Evolutionary conservation across 2,329 filamentous ascomycete species (phyloP), one percentile per base, ranked within the genome.

Genomic region (Aspergillus phoenicis): DNA sequence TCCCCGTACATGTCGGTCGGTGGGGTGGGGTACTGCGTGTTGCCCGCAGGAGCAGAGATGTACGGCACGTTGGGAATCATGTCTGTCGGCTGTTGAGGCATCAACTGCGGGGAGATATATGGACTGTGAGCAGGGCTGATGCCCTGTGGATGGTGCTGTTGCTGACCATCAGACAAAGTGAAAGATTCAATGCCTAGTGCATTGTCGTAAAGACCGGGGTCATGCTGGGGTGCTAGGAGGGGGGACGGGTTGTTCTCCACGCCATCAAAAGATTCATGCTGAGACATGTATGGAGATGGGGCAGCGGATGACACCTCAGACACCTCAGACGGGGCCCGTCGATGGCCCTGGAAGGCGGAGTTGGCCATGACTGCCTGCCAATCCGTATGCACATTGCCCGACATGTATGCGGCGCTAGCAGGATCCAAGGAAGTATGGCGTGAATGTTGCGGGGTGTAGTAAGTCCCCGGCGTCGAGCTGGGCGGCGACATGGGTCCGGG

Each of bases 301-400:
- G 91, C 88, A 15, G 89, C 91, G 17, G 92, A 96, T 2, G 86
- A 97, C 5, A 97, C 89, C 67, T 97, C 94, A 2, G 93, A 97
- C 70, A 89, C 92, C 68, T 97, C 94, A n/a, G 93, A 97, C 1
- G 91, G 91, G 39, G 87, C 88, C 70, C 93, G 87, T 68, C 93
- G 86, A 73, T 97, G 94, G n/a, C 86, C 83, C 66, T 91, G 89
- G 71, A 96, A 97, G 62, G 82, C 79, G 39, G 80, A 78, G 67
- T 84, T 84, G 71, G 80, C 81, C 63, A 82, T 75, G 71, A 83
- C 78, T 36, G 81, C 80, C 60, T 78, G 76, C 87, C 87, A 89
- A 63, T 89, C 87, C 49, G 79, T 78, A 52, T 80, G 78, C 49
- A 79, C 74, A 57, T 80, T 78, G 15, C 77, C 77, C 64, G 83